Conservation (phyloP, 306 rosid genomes). For the Senna siamea region DNA sequence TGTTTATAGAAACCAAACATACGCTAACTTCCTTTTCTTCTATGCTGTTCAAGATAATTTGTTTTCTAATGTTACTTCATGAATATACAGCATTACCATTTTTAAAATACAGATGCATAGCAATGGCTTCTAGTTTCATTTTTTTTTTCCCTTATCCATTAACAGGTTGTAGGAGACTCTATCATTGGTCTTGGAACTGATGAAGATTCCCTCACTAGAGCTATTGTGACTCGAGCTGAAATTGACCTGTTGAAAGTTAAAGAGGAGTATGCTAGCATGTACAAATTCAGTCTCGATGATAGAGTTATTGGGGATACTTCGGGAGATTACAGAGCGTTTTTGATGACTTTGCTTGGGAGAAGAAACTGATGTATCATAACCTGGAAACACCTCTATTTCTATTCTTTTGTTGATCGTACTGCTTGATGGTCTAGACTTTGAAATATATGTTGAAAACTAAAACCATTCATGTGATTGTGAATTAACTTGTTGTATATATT, state of each 20-base stretch:
- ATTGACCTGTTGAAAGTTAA: slow-evolving; percentile 62
- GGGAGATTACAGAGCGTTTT: slow-evolving; percentile 68
- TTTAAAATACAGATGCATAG: background rate
- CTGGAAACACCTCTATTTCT: slow-evolving; percentile 5
- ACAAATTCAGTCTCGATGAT: slow-evolving; percentile 58
- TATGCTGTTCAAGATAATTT: background rate
- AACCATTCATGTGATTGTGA: background rate
- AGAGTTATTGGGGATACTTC: slow-evolving; percentile 82
- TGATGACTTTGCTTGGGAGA: slow-evolving; percentile 83
- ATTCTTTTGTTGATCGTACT: slow-evolving; percentile 29
- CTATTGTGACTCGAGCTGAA: slow-evolving; percentile 87
- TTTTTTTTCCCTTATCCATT: slow-evolving; percentile 17
- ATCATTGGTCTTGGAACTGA: slow-evolving; percentile 82
- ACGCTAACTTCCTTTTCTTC: background rate
- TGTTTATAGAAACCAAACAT: background rate
- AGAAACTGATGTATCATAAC: slow-evolving; percentile 44
- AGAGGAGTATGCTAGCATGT: slow-evolving; percentile 62
- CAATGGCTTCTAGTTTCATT: slow-evolving; percentile 5
- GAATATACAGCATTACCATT: background rate
- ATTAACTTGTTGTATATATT: background rate
- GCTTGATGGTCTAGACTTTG: slow-evolving; percentile 27
- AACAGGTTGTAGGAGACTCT: slow-evolving; percentile 77
- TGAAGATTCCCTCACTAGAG: slow-evolving; percentile 83
- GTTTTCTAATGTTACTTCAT: background rate
- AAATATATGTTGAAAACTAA: slow-evolving; percentile 25